Conservation (phyloP, 2,329 filamentous ascomycete genomes). For the Aspergillus tamarii region DNA sequence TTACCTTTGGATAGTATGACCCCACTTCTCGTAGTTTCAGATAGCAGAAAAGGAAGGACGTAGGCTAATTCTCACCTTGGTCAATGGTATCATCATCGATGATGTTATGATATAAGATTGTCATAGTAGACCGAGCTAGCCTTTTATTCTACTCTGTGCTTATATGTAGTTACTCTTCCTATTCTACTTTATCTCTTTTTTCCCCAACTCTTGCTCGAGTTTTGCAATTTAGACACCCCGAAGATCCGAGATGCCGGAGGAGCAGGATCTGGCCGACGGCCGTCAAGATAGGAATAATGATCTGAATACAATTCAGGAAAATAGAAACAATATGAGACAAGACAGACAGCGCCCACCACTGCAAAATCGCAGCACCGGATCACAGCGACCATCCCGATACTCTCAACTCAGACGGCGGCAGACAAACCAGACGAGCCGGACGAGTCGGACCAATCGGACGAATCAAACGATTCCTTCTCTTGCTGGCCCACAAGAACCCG, state of each 20-base stretch:
- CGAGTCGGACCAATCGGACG: not conserved
- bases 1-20: not conserved
- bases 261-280: not conserved
- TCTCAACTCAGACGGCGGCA: not conserved
- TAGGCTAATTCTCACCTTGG: no score
- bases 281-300: not conserved
- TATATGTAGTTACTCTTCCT: not conserved
- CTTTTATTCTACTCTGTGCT: not conserved
- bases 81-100: no score
- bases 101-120: not conserved
- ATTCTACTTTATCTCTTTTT: not conserved
- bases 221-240: fast-evolving
- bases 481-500: not conserved
- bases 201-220: no score
- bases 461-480: not conserved
- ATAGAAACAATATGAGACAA: not conserved
- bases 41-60: not conserved
- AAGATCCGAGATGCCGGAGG: not conserved
- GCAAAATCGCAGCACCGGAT: not conserved
- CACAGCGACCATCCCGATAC: not conserved
- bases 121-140: not conserved
- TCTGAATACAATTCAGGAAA: not conserved
- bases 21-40: no score
- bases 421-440: not conserved
- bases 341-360: not conserved